Evolutionary conservation across 2,329 filamentous ascomycete genomes (phyloP).

Genomic region (Diaporthe sp.): DNA sequence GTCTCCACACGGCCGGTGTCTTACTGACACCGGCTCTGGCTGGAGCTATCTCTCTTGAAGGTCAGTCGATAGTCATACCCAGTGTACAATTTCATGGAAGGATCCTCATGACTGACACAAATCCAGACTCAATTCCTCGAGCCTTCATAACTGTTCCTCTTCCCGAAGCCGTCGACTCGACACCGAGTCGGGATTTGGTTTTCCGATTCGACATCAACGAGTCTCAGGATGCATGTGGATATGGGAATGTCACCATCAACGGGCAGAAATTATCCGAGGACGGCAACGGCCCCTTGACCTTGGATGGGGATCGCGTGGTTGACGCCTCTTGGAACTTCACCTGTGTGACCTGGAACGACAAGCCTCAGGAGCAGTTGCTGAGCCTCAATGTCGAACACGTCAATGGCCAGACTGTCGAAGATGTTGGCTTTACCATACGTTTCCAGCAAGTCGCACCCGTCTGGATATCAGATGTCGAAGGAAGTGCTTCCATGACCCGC

Average conservation of each 20-base stretch:
- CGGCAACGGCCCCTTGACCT: slow-evolving; percentile 58
- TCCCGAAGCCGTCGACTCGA: slow-evolving; percentile 37
- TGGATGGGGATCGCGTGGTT: slow-evolving; percentile 55
- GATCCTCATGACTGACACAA: background rate
- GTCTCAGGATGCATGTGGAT: slow-evolving; percentile 60
- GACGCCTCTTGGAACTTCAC: slow-evolving; percentile 62
- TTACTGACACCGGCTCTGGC: slow-evolving; percentile 54
- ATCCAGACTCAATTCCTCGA: slow-evolving; percentile 43
- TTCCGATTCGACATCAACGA: slow-evolving; percentile 61
- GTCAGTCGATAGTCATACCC: slow-evolving; percentile 3
- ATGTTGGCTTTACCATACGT: slow-evolving; percentile 57
- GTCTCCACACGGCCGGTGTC: slow-evolving; percentile 51
- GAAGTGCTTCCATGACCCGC: slow-evolving; percentile 52
- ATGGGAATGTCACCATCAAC: slow-evolving; percentile 62
- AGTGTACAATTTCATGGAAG: background rate
- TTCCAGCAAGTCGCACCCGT: slow-evolving; percentile 62
- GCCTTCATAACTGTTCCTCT: slow-evolving; percentile 47
- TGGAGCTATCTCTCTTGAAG: slow-evolving; percentile 46
- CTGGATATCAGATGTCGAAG: slow-evolving; percentile 58
- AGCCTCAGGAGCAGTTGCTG: slow-evolving; percentile 59
- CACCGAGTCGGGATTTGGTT: slow-evolving; percentile 15
- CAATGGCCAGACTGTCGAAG: slow-evolving; percentile 55
- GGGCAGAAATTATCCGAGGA: slow-evolving; percentile 57
- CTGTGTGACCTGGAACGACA: slow-evolving; percentile 58
- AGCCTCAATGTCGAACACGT: slow-evolving; percentile 58